Evolutionary conservation across 2,329 filamentous ascomycete species (phyloP).

Genomic region (Stachybotrys chlorohalonatus): DNA sequence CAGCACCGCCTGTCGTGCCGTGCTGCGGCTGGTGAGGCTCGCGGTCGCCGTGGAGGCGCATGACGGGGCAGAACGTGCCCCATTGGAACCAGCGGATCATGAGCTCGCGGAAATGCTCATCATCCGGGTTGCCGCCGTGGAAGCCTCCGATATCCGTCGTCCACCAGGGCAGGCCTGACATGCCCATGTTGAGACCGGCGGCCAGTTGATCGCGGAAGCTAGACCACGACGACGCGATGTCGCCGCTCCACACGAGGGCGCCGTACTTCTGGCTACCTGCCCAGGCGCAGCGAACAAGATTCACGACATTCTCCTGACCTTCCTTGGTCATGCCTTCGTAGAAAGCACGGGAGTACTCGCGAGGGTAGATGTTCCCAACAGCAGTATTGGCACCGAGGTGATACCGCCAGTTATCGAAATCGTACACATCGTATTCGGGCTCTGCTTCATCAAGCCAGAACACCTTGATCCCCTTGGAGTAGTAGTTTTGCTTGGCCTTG

Average conservation of each 20-base stretch:
- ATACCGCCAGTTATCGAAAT: conserved; percentile 54
- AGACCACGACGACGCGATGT: conserved; percentile 56
- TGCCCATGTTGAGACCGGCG: conserved; percentile 57
- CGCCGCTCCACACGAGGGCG: conserved; percentile 57
- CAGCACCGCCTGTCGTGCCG: conserved; percentile 24
- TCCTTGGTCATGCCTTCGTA: conserved; percentile 46
- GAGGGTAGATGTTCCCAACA: conserved; percentile 52
- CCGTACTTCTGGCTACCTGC: conserved; percentile 52
- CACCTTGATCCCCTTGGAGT: conserved; percentile 48
- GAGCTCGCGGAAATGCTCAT: conserved; percentile 49
- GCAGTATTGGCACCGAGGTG: conserved; percentile 21
- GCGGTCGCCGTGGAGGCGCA: conserved; percentile 57
- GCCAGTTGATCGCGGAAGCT: conserved; percentile 51
- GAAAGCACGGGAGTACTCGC: conserved; percentile 48
- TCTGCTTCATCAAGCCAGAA: conserved; percentile 67
- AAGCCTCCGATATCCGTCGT: conserved; percentile 65
- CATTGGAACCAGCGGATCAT: conserved; percentile 63
- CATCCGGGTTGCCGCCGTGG: conserved; percentile 51
- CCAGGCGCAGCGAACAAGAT: conserved; percentile 42
- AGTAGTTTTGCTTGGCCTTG: conserved; percentile 51
- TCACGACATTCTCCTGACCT: conserved; percentile 49
- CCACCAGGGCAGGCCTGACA: conserved; percentile 58
- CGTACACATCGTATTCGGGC: conserved; percentile 55
- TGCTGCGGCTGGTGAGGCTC: conserved; percentile 39
- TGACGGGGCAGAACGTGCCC: conserved; percentile 58